phyloP scores from a whole-genome alignment of 2,329 filamentous ascomycete species.

The Phoma sp. region DNA sequence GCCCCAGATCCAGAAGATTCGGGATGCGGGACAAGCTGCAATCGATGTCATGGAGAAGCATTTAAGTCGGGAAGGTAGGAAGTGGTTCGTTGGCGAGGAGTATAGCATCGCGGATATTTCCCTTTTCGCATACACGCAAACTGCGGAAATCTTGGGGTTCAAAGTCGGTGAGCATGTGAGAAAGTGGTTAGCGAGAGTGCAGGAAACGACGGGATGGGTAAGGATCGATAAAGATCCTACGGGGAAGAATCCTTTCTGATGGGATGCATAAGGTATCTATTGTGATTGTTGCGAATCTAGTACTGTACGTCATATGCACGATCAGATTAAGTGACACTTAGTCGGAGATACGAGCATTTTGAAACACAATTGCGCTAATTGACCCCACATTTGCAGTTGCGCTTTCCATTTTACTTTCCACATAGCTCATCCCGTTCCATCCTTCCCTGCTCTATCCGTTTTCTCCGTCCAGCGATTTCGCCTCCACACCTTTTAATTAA shows the following conservation, averaged over 20 bases:
- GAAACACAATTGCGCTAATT: constrained; percentile 1
- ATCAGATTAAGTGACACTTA: background rate
- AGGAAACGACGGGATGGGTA: background rate
- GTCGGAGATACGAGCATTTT: background rate
- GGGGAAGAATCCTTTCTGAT: background rate
- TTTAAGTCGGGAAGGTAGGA: background rate
- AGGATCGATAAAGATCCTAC: background rate
- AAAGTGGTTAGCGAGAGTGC: background rate
- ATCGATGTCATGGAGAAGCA: background rate
- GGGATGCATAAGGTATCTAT: background rate
- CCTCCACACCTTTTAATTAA: constrained; percentile 1
- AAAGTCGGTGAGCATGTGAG: background rate
- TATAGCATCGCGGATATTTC: background rate
- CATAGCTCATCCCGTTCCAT: background rate
- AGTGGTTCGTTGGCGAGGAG: background rate
- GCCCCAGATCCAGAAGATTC: background rate
- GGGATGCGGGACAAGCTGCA: background rate
- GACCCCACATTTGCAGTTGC: background rate
- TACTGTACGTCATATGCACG: background rate
- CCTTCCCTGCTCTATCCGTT: background rate
- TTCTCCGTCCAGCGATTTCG: background rate
- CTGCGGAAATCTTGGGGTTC: background rate
- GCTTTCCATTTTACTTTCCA: background rate
- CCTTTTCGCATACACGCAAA: background rate
- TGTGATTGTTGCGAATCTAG: background rate